Conservation (phyloP, 306 rosid species). For the Benincasa hispida region DNA sequence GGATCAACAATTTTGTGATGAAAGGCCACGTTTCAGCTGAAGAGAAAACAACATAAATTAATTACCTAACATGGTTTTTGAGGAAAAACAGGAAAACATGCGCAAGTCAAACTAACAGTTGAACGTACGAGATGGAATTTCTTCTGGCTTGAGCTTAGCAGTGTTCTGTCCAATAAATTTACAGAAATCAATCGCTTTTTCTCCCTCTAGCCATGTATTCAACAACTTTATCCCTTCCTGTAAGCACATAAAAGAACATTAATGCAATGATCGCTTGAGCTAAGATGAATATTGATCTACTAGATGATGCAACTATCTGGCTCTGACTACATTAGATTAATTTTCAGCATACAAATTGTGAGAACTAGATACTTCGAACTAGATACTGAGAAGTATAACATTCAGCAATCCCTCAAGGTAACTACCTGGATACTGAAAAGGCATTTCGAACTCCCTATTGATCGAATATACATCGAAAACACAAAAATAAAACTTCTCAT, state of each 20-base stretch:
- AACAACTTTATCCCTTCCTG: conserved; percentile 83
- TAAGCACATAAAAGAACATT: neutral
- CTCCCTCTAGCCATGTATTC: conserved; percentile 92
- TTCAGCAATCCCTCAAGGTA: too few relatives aligned
- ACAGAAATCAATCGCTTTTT: conserved; percentile 48
- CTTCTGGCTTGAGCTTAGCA: conserved; percentile 58
- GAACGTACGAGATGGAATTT: conserved; percentile 55
- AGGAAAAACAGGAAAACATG: neutral
- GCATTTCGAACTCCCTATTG: neutral
- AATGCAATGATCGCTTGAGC: neutral
- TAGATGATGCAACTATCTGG: neutral
- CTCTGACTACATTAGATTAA: neutral
- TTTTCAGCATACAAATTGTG: neutral
- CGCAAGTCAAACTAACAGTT: neutral
- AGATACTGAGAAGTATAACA: neutral
- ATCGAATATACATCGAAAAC: neutral
- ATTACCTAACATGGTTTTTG: neutral
- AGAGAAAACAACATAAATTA: conserved; percentile 6
- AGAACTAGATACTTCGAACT: neutral
- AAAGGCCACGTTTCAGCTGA: conserved; percentile 99
- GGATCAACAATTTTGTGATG: conserved; percentile 47
- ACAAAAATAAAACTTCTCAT: neutral
- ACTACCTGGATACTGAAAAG: neutral
- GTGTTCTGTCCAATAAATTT: conserved; percentile 55
- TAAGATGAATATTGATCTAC: neutral